phyloP scores from a whole-genome alignment of 306 rosid genomes.

The Chamaecrista fasciculata region DNA sequence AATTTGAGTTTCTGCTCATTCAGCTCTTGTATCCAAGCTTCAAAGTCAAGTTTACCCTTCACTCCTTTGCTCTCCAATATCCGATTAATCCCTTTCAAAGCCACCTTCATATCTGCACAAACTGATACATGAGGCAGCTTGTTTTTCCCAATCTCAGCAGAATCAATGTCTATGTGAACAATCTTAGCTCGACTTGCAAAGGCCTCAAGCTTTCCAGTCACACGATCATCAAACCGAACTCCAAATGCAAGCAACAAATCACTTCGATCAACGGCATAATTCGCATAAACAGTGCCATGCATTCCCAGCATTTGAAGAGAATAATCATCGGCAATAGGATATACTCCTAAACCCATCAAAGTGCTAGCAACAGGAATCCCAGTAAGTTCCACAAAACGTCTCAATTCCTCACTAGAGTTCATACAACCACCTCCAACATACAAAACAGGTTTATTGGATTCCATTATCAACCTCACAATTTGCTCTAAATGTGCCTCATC shows the following conservation, averaged over 20 bases:
- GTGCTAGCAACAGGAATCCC: slow-evolving; percentile 86
- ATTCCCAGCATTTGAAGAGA: slow-evolving; percentile 91
- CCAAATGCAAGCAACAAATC: slow-evolving; percentile 88
- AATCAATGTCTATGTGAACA: slow-evolving; percentile 86
- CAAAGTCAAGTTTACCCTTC: slow-evolving; percentile 45
- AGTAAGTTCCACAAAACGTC: slow-evolving; percentile 60
- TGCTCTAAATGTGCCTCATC: slow-evolving; percentile 44
- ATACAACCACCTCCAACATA: slow-evolving; percentile 89
- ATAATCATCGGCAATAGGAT: slow-evolving; percentile 39
- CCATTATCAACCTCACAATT: slow-evolving; percentile 53
- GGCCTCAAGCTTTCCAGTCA: slow-evolving; percentile 82
- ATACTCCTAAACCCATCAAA: slow-evolving; percentile 84
- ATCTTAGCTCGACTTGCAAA: slow-evolving; percentile 89
- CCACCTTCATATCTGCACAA: slow-evolving; percentile 74
- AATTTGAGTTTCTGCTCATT: slow-evolving; percentile 61
- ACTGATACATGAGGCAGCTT: slow-evolving; percentile 77
- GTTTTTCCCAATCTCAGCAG: slow-evolving; percentile 96
- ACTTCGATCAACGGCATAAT: slow-evolving; percentile 77
- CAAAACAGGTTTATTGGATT: slow-evolving; percentile 70
- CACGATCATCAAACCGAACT: slow-evolving; percentile 93
- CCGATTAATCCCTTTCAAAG: slow-evolving; percentile 59
- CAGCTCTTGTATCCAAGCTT: slow-evolving; percentile 73
- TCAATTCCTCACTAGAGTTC: slow-evolving; percentile 67
- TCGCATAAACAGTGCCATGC: slow-evolving; percentile 93
- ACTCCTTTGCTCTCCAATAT: slow-evolving; percentile 43